Evolutionary conservation across 495 filamentous ascomycete species (phyloP), one percentile per base, ranked within the genome.

Genomic region (Penicillium simplicissimum): DNA sequence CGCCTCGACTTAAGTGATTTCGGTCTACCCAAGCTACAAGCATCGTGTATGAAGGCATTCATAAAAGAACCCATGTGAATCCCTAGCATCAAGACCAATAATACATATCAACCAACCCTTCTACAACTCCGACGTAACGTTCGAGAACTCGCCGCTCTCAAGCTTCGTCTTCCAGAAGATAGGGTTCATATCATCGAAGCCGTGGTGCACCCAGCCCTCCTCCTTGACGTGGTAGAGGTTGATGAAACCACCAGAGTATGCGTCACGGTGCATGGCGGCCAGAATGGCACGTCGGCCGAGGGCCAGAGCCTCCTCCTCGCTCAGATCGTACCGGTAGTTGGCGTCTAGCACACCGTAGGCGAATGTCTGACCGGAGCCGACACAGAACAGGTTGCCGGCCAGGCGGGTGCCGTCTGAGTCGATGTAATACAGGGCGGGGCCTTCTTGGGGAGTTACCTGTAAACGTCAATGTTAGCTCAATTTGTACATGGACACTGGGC

Each of bases 121-220:
- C 67, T 73, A 80, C 67, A 97, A 79, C 68, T 89, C 84, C 67
- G 90, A 88, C 28, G 92, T 96, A 58, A 98, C 95, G 77, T 97
- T 98, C 60, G 91, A 93, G 77, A 98, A 98, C 80, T 98, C 95
- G 70, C 92, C 93, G 82, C 94, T 95, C 76, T 96, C 90, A 69
- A 98, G 77, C 88, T 98, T 98, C 43, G 91, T 96, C 85, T 96
- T 90, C 95, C 96, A 98, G 87, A 98, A 98, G 68, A 97, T 92
- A 25, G 92, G 91, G 81, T 95, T 92, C 64, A 92, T 96, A 72
- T 96, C 92, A 72, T 81, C 90, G 82, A 98, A 98, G 51, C 95
- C 95, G 71, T 97, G 94, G 83, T 96, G 96, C 63, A 94, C 92
- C 95, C 95, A 98, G 61, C 95, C 95, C 61, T 90, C 88, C 79